phyloP scores from a whole-genome alignment of 2,329 filamentous ascomycete species.

The Diaporthe aspalathi region DNA sequence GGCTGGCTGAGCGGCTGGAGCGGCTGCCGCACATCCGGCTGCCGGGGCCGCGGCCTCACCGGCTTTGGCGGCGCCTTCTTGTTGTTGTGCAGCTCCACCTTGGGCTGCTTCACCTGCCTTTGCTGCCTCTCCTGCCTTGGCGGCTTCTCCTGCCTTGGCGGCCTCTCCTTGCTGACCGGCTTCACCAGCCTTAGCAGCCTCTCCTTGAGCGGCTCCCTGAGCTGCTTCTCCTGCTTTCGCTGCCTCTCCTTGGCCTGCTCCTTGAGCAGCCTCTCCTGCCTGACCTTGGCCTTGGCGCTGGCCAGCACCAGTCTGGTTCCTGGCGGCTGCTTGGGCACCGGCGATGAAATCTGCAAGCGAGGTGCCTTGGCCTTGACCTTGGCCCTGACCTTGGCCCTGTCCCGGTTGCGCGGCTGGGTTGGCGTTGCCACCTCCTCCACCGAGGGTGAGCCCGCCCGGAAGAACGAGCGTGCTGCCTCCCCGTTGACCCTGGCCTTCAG shows the following conservation, averaged over 20 bases:
- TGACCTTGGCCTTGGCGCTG: slow-evolving; percentile 5
- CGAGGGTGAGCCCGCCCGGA: slow-evolving; percentile 22
- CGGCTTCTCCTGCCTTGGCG: not conserved
- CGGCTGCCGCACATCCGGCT: slow-evolving; percentile 5
- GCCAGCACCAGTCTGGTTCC: slow-evolving; percentile 30
- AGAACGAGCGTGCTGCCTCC: slow-evolving; percentile 14
- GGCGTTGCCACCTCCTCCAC: slow-evolving; percentile 26
- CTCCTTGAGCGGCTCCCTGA: slow-evolving; percentile 28
- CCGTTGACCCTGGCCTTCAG: not conserved
- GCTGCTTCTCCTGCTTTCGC: not conserved
- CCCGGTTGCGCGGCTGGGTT: slow-evolving; percentile 22
- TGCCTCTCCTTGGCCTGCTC: not conserved
- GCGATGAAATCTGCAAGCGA: slow-evolving; percentile 26
- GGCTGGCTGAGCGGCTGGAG: slow-evolving; percentile 3
- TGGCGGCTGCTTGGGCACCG: slow-evolving; percentile 29
- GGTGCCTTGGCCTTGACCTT: slow-evolving; percentile 12
- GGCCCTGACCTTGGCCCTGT: not conserved
- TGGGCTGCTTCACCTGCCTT: not conserved
- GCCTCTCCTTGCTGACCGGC: not conserved
- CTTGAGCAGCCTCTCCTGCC: not conserved
- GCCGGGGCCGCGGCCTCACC: not conserved
- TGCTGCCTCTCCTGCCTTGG: not conserved
- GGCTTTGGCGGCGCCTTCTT: not conserved
- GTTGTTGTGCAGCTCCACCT: not conserved
- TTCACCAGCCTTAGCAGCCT: slow-evolving; percentile 17